Evolutionary conservation across 2,329 filamentous ascomycete species (phyloP), one percentile per base, ranked within the genome.

Genomic region (Conoideocrella luteorostrata): DNA sequence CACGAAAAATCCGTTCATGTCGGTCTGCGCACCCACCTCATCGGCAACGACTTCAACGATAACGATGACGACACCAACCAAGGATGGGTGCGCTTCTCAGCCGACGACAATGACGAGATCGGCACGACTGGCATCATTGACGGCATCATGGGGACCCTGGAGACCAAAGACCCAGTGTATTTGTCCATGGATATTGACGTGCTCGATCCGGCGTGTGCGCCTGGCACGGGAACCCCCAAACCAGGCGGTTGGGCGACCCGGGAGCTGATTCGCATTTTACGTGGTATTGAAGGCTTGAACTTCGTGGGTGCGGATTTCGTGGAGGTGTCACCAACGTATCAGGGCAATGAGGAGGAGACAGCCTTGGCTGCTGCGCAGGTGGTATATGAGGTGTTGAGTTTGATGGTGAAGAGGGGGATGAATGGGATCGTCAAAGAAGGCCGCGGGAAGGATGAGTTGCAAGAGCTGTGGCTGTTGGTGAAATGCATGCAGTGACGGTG

Each of bases 131-230:
- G 87, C 4, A 90, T 94, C 58, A 84, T 91, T 60, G 78, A 84
- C 64, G 82, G 78, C 60, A 93, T 94, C 57, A 67, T 78, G 34
- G 80, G 87, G 4, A 74, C 86, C 20, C 85, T 94, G 15, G 86
- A 86, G 7, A 81, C 79, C 5, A 72, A 74, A 43, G 82, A 80
- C 48, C 87, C 87, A 0, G 85, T 93, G 0, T 94, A 94, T 58
- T 66, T 94, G 24, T 86, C 80, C 6, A 82, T 94, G 37, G 88
- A 94, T 56, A 94, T 93, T 51, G 87, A 93, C 55, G 88, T 85
- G 0, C 69, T 93, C 2, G 87, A 93, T 58, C 86, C 88, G 7
- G 86, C 86, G 5, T 91, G 87, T 53, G 84, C 84, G 0, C 84
- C 84, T 11, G 84, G 81, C 1, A 88, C 84, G 0, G 84, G 84